Evolutionary conservation across 106 monocot species (phyloP), one percentile per base, ranked within the genome.

Genomic region (Platanthera zijinensis): DNA sequence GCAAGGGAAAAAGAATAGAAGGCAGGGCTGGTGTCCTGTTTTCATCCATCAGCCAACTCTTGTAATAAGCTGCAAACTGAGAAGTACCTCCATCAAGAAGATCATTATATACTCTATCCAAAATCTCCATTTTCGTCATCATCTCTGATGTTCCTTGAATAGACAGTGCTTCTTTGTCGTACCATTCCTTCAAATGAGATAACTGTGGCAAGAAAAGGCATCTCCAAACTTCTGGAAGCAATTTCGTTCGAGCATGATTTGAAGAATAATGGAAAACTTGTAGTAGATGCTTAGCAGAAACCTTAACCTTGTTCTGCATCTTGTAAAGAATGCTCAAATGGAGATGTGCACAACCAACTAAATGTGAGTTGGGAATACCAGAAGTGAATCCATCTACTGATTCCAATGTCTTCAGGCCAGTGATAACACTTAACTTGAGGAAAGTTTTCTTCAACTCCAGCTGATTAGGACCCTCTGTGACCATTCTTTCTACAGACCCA

Each of bases 1-100:
- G 18, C 21, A 71, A 52, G n/a, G 87, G 88, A 50, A 71, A 51
- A 28, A 53, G 76, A 78, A 86, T 67, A 30, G 59, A 81, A 2
- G 89, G 85, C 47, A 83, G 28, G 9, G 75, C 69, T n/a, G 83
- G 85, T 73, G 73, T 78, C 73, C 80, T 72, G n/a, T 47, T 59
- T 10, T 51, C 83, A 50, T 71, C 86, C 15, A 72, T 72, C 3
- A 92, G 76, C 92, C 92, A 89, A n/a, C 86, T 80, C 75, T 71
- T 83, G 77, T 92, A 92, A 77, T 89, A 89, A 77, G 66, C 50
- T 73, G 89, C 89, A 69, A 92, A 50, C n/a, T 75, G 73, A 48
- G 67, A 71, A 11, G 86, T 92, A 47, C 92, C 85, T 54, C 50
- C 77, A 71, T 92, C 80, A 30, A 92, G n/a, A 52, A 57, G 46